Evolutionary conservation across 2,329 filamentous ascomycete species (phyloP).

Genomic region (Talaromyces rugulosus): DNA sequence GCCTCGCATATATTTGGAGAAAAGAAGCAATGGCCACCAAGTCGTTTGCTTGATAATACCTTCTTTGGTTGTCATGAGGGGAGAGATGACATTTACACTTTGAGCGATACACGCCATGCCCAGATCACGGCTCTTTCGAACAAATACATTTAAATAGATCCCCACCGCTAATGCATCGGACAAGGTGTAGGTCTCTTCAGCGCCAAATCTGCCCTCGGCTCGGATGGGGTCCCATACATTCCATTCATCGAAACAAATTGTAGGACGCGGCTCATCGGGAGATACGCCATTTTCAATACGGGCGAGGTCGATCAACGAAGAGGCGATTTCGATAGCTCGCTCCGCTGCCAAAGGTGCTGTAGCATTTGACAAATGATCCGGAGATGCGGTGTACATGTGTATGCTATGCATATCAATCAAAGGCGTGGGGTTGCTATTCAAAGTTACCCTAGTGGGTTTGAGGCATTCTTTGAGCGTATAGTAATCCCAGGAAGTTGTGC

Average conservation of each 20-base stretch:
- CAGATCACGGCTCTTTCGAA: constrained; percentile 65
- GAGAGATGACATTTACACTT: constrained; percentile 72
- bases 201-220: constrained; percentile 66
- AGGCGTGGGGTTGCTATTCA: constrained; percentile 35
- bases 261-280: constrained; percentile 56
- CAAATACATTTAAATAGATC: constrained; percentile 71
- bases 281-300: constrained; percentile 61
- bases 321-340: constrained; percentile 67
- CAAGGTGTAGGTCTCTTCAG: constrained; percentile 69
- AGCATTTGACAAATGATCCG: constrained; percentile 52
- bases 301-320: constrained; percentile 67
- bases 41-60: constrained; percentile 68
- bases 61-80: constrained; percentile 64
- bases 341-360: constrained; percentile 66
- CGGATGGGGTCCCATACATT: constrained; percentile 75
- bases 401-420: constrained; percentile 78
- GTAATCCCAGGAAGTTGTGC: constrained; percentile 66
- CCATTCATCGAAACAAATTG: constrained; percentile 81
- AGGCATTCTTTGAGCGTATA: constrained; percentile 68
- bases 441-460: constrained; percentile 40
- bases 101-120: constrained; percentile 79
- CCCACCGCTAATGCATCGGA: constrained; percentile 72
- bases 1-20: constrained; percentile 69
- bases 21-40: constrained; percentile 70
- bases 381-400: constrained; percentile 68